Percentiles rank a stretch among this genome's conserved stretches.
phyloP scores from a whole-genome alignment of 2,329 filamentous ascomycete species.

The Verticillium nonalfalfae region DNA sequence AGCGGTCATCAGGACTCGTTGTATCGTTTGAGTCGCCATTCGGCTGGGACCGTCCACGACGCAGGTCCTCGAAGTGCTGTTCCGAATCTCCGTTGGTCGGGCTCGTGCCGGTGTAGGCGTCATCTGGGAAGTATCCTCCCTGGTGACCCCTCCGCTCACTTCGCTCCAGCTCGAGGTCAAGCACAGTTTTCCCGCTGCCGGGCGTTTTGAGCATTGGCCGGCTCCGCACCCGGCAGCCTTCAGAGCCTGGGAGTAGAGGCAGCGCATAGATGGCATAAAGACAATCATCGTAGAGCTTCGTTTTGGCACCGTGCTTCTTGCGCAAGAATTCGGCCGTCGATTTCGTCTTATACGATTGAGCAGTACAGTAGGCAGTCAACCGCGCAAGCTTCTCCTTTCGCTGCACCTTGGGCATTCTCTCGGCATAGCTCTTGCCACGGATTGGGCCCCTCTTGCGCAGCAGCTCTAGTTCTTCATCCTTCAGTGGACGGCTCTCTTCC shows the following conservation, averaged over 20 bases:
- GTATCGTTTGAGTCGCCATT: slow-evolving; percentile 2
- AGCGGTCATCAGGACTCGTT: slow-evolving; percentile 28
- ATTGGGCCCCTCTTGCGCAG: slow-evolving; percentile 55
- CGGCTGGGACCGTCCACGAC: slow-evolving; percentile 22
- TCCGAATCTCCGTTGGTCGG: slow-evolving; percentile 18
- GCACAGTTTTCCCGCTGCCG: slow-evolving; percentile 77
- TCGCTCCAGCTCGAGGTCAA: slow-evolving; percentile 93
- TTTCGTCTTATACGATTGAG: slow-evolving; percentile 86
- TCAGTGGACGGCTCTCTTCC: slow-evolving; percentile 58
- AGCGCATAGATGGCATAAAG: slow-evolving; percentile 93
- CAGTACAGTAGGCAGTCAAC: slow-evolving; percentile 93
- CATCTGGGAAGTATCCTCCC: slow-evolving; percentile 82
- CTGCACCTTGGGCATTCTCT: slow-evolving; percentile 82
- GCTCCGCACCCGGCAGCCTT: slow-evolving; percentile 83
- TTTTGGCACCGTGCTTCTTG: slow-evolving; percentile 81
- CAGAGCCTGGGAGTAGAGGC: slow-evolving; percentile 75
- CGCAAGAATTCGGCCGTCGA: slow-evolving; percentile 84
- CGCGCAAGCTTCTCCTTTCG: slow-evolving; percentile 82
- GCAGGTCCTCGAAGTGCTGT: slow-evolving; percentile 16
- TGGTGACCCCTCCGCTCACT: slow-evolving; percentile 86
- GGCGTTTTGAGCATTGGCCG: slow-evolving; percentile 89
- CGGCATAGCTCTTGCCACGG: slow-evolving; percentile 83
- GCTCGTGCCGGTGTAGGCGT: slow-evolving; percentile 41
- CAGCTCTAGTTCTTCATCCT: slow-evolving; percentile 62
- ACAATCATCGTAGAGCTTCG: slow-evolving; percentile 97